Percentiles rank a stretch among this genome's conserved stretches.
Evolutionary conservation across 2,329 filamentous ascomycete species (phyloP).

Genomic region (Cercospora citrullina): DNA sequence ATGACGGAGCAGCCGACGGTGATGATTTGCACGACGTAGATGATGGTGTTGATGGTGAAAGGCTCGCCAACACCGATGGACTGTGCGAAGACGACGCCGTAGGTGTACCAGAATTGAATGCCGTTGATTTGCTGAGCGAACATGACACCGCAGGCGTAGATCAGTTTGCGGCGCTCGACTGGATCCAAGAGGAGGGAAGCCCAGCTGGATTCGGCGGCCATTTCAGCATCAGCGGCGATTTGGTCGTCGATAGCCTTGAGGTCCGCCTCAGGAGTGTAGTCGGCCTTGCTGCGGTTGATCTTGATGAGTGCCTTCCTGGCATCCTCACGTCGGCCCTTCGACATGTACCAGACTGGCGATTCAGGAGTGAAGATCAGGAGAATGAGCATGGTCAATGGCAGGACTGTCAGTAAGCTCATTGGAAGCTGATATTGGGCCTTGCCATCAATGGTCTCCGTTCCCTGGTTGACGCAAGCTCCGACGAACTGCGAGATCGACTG

Average conservation of each 20-base stretch:
- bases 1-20: conserved; percentile 27
- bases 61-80: conserved; percentile 29
- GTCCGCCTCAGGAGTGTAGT: conserved; percentile 22
- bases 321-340: conserved; percentile 20
- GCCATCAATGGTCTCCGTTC: conserved; percentile 27
- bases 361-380: conserved; percentile 26
- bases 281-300: conserved; percentile 24
- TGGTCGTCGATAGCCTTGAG: conserved; percentile 26
- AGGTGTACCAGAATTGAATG: conserved; percentile 43
- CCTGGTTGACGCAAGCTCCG: conserved; percentile 29
- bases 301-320: conserved; percentile 24
- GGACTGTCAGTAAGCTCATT: conserved; percentile 20
- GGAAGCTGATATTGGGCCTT: conserved; percentile 26
- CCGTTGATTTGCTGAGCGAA: conserved; percentile 53
- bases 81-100: conserved; percentile 29
- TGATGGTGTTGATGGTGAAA: conserved; percentile 30
- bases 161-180: conserved; percentile 50
- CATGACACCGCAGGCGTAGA: conserved; percentile 49
- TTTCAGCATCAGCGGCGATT: conserved; percentile 22
- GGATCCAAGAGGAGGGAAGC: conserved; percentile 45
- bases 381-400: conserved; percentile 29
- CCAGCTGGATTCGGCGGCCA: conserved; percentile 43
- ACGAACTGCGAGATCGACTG: conserved; percentile 28
- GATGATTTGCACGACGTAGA: conserved; percentile 29
- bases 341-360: conserved; percentile 28